These are phyloP conservation scores for Rhododendron ferrugineum DNA, from an alignment of 148 eudicot species.

Conservation along the genomic window DNA sequence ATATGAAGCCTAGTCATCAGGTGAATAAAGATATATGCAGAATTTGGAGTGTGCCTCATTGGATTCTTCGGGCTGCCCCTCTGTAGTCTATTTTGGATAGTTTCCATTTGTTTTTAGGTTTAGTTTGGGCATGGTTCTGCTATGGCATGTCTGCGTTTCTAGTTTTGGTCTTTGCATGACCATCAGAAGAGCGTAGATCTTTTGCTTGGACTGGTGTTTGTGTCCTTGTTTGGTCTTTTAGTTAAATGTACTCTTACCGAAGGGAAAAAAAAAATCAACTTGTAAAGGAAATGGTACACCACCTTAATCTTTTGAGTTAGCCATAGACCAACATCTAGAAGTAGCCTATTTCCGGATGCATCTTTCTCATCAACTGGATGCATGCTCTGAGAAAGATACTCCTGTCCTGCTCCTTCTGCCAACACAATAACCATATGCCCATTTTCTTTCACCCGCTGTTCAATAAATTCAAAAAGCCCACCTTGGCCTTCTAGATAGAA, in stretches of 20 bases:
- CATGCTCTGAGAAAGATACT: constrained; percentile 39
- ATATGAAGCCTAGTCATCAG: no score
- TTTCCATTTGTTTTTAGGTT: neutral
- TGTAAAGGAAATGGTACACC: neutral
- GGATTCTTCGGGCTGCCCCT: neutral
- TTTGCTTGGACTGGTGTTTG: neutral
- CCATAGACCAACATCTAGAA: constrained; percentile 54
- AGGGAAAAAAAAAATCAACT: neutral
- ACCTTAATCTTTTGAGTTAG: constrained; percentile 53
- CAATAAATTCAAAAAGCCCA: constrained; percentile 52
- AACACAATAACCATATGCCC: constrained; percentile 50
- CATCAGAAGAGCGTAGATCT: neutral
- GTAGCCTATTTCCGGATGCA: constrained; percentile 57
- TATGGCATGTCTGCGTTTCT: neutral
- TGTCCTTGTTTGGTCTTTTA: no score
- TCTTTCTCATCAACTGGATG: constrained; percentile 34
- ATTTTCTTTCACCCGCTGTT: constrained; percentile 50
- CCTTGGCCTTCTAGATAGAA: constrained; percentile 56
- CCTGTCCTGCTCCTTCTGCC: constrained; percentile 69
- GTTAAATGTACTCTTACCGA: neutral
- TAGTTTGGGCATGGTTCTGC: no score
- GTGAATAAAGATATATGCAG: no score
- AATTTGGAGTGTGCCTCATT: no score
- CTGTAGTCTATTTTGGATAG: neutral
- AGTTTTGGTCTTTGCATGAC: neutral